Conservation (phyloP, 441 rosid genomes). For the Erodium texanum region DNA sequence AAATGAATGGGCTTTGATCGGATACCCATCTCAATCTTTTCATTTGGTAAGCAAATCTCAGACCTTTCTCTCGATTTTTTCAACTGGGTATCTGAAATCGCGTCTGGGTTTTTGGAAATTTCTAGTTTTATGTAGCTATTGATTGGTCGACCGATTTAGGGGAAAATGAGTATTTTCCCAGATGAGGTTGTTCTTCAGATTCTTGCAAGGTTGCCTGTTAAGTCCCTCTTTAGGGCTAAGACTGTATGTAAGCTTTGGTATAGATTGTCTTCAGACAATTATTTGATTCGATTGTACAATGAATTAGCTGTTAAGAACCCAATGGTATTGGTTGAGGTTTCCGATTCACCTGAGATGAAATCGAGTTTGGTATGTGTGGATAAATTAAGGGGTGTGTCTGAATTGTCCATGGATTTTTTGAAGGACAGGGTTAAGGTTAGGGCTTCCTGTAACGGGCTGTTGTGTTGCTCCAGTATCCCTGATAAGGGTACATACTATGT, state of each 20-base stretch:
- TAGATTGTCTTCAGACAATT: constrained; percentile 44
- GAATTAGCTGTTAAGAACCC: constrained; percentile 43
- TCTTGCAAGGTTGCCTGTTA: constrained; percentile 67
- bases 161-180: constrained; percentile 40
- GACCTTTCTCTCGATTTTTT: constrained; percentile 12
- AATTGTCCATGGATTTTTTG: constrained; percentile 59
- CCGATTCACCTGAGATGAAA: constrained; percentile 42
- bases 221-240: constrained; percentile 53
- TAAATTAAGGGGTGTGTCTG: constrained; percentile 48
- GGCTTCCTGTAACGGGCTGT: constrained; percentile 71
- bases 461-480: constrained; percentile 75
- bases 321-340: constrained; percentile 50
- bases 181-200: constrained; percentile 63
- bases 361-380: constrained; percentile 58
- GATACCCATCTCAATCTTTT: background rate
- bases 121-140: background rate
- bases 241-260: constrained; percentile 71
- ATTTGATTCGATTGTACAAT: constrained; percentile 50
- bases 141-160: constrained; percentile 23
- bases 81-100: constrained; percentile 9
- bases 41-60: constrained; percentile 26
- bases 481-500: constrained; percentile 71
- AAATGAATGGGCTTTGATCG: background rate
- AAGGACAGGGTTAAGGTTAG: constrained; percentile 63
- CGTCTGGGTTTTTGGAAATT: too few relatives aligned